Base-by-base conservation (phyloP, 1,284 basidiomycete species). In the Ceratobasidium sp. region DNA sequence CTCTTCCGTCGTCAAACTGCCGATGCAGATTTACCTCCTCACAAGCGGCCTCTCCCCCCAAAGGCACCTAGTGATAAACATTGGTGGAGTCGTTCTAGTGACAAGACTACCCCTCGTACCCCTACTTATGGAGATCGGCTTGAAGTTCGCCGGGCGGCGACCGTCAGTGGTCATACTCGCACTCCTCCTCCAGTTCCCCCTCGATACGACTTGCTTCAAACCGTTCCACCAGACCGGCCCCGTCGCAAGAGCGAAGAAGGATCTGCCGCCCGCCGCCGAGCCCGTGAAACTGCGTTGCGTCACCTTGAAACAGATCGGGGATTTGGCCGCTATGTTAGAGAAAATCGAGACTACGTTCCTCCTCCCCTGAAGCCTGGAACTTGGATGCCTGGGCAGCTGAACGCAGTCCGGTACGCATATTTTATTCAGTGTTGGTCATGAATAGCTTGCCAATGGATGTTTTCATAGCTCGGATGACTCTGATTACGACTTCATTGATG, bases 321-420 rank as follows among this genome's bases (percentile, higher is more conserved):
- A 2, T 34, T 26, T 21, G 45, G 64, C 36, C 64, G 21, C 12
- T n/a, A 55, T 23, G 64, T 55, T 6, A 23, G 21, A 3, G 64
- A 67, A 1, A 67, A 45, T 34, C 32, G 10, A 28, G 26, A 18
- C 26, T 50, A 39, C 16, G 21, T 52, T 30, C 64, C 64, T 36
- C 26, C 45, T 28, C 34, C 28, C 1, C 64, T 67, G 2, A 23
- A 41, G 9, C 64, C 64, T 18, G 64, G 64, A 16, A 67, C 64
- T 23, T 67, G 64, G 64, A 53, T 67, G 6, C 64, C 64, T 53
- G 64, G 64, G 16, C 64, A 67, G 36, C 30, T 67, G 32, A 67
- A 67, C 28, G 21, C 36, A 10, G 64, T 55, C 14, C 23, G 26
- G 62, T 65, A 36, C 36, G 62, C 41, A 14, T 3, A 8, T 21